Base-by-base conservation (phyloP, 148 eudicot species). In the Suaeda aralocaspica region DNA sequence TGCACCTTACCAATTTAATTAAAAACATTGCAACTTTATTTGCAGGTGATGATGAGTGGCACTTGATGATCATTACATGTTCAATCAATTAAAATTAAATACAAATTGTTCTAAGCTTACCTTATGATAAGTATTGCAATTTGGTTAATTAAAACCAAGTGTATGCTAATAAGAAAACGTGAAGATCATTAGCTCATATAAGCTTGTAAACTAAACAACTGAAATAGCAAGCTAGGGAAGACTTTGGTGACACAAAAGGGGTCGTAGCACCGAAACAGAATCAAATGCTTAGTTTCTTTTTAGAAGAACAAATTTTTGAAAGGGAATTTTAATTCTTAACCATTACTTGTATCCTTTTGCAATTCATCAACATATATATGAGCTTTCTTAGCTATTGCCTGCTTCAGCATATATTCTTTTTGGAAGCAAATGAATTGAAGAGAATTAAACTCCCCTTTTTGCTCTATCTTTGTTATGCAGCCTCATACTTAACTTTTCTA, bases 321-420 rank as follows among this genome's bases (percentile, higher is more conserved):
- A 71, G 51, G 49, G 75, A 66, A 71, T 57, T 71, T 66, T 67
- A 76, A 76, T 65, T 36, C 79, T 71, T 76, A 71, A 74, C 79
- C 75, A 76, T 71, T 46, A 65, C 44, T 70, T 64, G 33, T 18
- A 49, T 48, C 48, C 67, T 76, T 75, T 75, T 69, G 66, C 30
- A 44, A 68, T n/a, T 70, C 31, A 26, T 15, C 12, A 31, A 44
- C 7, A 15, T n/a, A n/a, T n/a, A n/a, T n/a, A n/a, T n/a, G 18
- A 55, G 57, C 71, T 71, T 76, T 76, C 24, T 64, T 61, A 21
- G 45, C 9, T 52, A 36, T 9, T 69, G 73, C 78, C 66, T 70
- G 55, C 75, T 60, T 57, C 1, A 24, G 71, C 67, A 76, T 76
- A 57, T 76, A 76, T 76, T 76, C 79, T 42, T 45, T 59, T 33